Conservation (phyloP, 2,329 filamentous ascomycete species). For the Verticillium longisporum region DNA sequence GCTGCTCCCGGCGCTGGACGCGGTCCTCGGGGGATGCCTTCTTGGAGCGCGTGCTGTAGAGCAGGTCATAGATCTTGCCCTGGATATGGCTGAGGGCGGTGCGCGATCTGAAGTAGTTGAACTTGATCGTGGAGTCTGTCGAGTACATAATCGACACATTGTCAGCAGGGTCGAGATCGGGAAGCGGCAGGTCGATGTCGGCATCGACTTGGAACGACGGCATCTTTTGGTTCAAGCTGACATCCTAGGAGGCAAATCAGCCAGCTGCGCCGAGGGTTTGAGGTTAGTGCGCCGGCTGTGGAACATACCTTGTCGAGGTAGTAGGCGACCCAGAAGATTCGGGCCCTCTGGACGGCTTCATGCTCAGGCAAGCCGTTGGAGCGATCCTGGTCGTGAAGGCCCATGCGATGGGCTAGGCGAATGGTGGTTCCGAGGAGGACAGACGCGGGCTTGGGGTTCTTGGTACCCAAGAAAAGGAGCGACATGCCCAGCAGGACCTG, state of each 20-base stretch:
- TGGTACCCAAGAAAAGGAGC: slow-evolving; percentile 27
- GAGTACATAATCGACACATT: slow-evolving; percentile 21
- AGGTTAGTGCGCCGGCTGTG: slow-evolving; percentile 19
- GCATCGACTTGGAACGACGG: slow-evolving; percentile 30
- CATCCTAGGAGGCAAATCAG: slow-evolving; percentile 17
- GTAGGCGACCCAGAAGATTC: slow-evolving; percentile 35
- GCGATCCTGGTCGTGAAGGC: slow-evolving; percentile 23
- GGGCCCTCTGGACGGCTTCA: slow-evolving; percentile 24
- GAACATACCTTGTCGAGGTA: slow-evolving; percentile 18
- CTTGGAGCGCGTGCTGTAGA: slow-evolving; percentile 16
- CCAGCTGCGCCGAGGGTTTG: neutral
- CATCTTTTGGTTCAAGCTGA: slow-evolving; percentile 26
- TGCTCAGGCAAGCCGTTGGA: slow-evolving; percentile 17
- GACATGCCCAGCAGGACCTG: slow-evolving; percentile 31
- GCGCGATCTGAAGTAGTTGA: slow-evolving; percentile 31
- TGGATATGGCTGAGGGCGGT: slow-evolving; percentile 32
- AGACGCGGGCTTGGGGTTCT: slow-evolving; percentile 27
- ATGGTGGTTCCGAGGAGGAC: slow-evolving; percentile 31
- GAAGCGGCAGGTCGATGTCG: slow-evolving; percentile 33
- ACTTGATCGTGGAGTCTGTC: slow-evolving; percentile 21
- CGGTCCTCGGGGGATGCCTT: slow-evolving; percentile 22
- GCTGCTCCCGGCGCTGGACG: slow-evolving; percentile 16
- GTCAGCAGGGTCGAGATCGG: slow-evolving; percentile 19
- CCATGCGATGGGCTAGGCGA: slow-evolving; percentile 27
- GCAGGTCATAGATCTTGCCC: slow-evolving; percentile 31